These are phyloP conservation scores for Phytophthora pini DNA, from an alignment of 352 stramenopile species.

Conservation along the genomic window DNA sequence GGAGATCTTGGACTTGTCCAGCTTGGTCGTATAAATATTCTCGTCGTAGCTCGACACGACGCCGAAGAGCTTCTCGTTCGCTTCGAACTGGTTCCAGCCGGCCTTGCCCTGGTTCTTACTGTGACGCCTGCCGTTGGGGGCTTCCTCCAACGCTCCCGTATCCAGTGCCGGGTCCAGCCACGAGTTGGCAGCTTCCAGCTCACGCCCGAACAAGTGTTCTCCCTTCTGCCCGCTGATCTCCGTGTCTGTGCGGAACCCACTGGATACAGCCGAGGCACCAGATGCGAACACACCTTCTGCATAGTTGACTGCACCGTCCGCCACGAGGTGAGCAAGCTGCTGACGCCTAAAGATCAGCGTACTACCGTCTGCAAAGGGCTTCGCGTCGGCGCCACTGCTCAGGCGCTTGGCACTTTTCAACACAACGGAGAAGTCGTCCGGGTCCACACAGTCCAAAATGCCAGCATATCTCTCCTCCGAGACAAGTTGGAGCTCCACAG, in stretches of 20 bases:
- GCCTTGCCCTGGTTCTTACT: conserved; percentile 41
- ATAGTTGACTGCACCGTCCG: conserved; percentile 71
- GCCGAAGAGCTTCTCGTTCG: conserved; percentile 96
- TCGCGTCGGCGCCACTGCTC: conserved; percentile 21
- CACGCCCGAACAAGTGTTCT: conserved; percentile 73
- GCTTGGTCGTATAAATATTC: conserved; percentile 98
- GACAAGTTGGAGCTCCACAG: conserved; percentile 71
- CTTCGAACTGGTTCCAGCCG: conserved; percentile 97
- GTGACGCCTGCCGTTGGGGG: conserved; percentile 30
- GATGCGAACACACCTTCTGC: conserved; percentile 48
- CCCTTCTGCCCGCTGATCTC: conserved; percentile 88
- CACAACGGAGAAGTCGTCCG: conserved; percentile 84
- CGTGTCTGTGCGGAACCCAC: conserved; percentile 86
- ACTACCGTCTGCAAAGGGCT: conserved; percentile 74
- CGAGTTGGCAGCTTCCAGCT: conserved; percentile 73
- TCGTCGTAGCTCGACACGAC: conserved; percentile 97
- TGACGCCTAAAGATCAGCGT: conserved; percentile 78
- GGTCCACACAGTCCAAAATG: conserved; percentile 83
- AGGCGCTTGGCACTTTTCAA: conserved; percentile 78
- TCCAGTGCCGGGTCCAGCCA: conserved; percentile 87
- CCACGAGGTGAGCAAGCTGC: conserved; percentile 70
- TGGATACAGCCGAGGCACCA: conserved; percentile 12
- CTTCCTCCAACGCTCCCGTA: conserved; percentile 73
- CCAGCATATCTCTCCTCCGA: conserved; percentile 66
- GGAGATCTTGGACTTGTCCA: conserved; percentile 95